A percentile compares a stretch with the other conserved stretches of the same genome.
Conservation (phyloP, 352 stramenopile genomes). For the Phytophthora macrochlamydospora region DNA sequence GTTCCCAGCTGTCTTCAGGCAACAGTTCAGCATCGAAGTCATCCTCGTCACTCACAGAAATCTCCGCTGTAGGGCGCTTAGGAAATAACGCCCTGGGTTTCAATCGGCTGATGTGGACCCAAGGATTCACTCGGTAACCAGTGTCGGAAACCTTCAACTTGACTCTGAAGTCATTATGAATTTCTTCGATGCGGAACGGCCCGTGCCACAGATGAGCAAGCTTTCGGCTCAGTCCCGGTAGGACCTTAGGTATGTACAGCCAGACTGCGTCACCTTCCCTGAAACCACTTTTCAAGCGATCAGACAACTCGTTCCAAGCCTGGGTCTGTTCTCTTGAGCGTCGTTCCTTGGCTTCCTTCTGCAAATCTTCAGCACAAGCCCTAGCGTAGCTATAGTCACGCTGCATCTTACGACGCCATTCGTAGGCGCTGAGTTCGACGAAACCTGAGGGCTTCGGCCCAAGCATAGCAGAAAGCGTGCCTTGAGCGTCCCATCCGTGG, state of each 20-base stretch:
- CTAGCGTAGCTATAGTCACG: constrained; percentile 7
- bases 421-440: constrained; percentile 1
- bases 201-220: background rate
- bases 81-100: background rate
- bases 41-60: background rate
- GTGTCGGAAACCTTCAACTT: background rate
- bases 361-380: constrained; percentile 7
- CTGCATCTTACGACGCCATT: constrained; percentile 11
- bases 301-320: constrained; percentile 11
- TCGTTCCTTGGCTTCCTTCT: constrained; percentile 4
- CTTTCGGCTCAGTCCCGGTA: background rate
- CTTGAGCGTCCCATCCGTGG: constrained; percentile 5
- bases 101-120: background rate
- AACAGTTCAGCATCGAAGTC: background rate
- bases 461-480: constrained; percentile 3
- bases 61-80: background rate
- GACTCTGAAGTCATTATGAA: background rate
- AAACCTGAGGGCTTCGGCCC: constrained; percentile 6
- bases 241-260: constrained; percentile 8
- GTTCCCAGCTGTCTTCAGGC: background rate
- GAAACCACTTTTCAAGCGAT: constrained; percentile 9
- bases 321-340: constrained; percentile 2
- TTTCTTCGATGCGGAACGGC: background rate
- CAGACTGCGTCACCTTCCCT: background rate
- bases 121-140: background rate